Evolutionary conservation across 176 grass and related monocot species (phyloP), one percentile per base, ranked within the genome.

Genomic region (Typha latifolia): DNA sequence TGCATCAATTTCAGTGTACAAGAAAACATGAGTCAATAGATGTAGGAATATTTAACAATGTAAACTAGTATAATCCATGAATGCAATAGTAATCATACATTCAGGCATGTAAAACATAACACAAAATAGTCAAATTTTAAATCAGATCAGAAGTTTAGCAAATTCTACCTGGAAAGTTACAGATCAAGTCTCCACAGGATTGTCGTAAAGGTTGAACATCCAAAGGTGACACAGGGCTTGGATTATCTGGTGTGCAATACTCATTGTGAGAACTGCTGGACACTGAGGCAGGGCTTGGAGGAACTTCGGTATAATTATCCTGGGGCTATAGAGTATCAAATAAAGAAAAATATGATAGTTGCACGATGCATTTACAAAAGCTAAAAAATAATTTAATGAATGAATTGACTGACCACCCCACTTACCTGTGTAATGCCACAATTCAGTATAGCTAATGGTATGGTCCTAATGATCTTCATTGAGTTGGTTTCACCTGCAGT

Each of bases 201-300:
- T 75, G 72, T 18, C 69, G 69, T 50, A 66, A 82, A 61, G 72
- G 51, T 21, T 23, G 26, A 67, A 81, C 85, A 74, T 88, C 88
- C 62, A 86, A 67, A 4, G 85, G 87, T 5, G 85, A 89, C 29
- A 84, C 85, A 6, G 92, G 87, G 63, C 85, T 91, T 14, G 82
- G 85, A 67, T 72, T 80, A 47, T 80, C 67, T 15, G 47, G 63
- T 12, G 18, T 70, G 31, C 68, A 72, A 76, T 76, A 72, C 20
- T 85, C 82, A 62, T 80, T 73, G 59, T 66, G 81, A 50, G 71
- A 80, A 74, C 71, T 80, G 49, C 77, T 72, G 14, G 82, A 85
- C 19, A 76, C 63, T 10, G 82, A 80, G 63, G 66, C 71, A 3
- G 82, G 77, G 55, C 72, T 76, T 49, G 82, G 76, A 64, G 87